Evolutionary conservation across 192 early-diverging fungal genomes (phyloP).

Genomic region (Podila epigama): DNA sequence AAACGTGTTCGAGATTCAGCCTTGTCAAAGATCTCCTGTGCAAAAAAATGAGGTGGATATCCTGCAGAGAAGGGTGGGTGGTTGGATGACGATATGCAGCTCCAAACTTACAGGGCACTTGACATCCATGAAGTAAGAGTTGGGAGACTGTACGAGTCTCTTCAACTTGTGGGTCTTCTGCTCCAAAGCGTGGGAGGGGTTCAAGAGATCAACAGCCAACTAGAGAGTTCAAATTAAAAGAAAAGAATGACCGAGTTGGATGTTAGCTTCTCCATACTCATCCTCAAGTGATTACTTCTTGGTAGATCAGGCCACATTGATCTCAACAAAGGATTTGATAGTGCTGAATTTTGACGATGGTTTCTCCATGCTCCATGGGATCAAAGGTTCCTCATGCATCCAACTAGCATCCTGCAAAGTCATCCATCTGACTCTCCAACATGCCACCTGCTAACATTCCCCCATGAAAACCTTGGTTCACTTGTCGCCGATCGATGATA

Average conservation of each 20-base stretch:
- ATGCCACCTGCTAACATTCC: no score
- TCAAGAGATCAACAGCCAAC: constrained; percentile 95
- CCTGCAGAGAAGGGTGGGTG: no score
- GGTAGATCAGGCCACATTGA: no score
- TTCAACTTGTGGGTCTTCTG: constrained; percentile 94
- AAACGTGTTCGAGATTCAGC: no score
- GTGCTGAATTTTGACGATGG: neutral
- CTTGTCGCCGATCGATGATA: no score
- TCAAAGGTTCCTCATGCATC: neutral
- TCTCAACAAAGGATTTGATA: no score
- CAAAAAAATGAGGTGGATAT: no score
- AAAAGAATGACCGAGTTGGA: constrained; percentile 7
- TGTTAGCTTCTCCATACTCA: constrained; percentile 33
- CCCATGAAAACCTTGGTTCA: no score
- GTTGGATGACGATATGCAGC: neutral
- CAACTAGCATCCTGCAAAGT: neutral
- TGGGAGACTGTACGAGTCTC: constrained; percentile 94
- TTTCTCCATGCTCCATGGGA: constrained; percentile 1
- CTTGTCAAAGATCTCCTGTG: no score
- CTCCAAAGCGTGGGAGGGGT: constrained; percentile 84
- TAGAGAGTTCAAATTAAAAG: constrained; percentile 31
- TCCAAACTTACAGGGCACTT: constrained; percentile 76
- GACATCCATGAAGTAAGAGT: constrained; percentile 99
- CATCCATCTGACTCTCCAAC: no score
- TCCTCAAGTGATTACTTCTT: neutral